These are phyloP conservation scores for Leccinum broughii DNA, from an alignment of 768 basidiomycete genomes.

Conservation along the genomic window DNA sequence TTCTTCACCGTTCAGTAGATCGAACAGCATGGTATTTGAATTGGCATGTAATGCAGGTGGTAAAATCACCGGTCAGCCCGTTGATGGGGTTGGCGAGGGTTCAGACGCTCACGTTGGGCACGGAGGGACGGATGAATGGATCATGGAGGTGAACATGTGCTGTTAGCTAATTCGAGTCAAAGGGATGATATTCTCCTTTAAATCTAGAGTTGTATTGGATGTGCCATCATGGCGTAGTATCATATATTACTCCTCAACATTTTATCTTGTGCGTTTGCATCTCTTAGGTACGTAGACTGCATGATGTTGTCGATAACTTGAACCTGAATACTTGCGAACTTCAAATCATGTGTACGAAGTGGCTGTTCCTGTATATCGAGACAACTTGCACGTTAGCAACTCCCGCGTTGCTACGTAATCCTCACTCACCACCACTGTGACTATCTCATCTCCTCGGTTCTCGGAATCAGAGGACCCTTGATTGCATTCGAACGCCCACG, in stretches of 20 bases:
- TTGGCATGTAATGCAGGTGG: slow-evolving; percentile 7
- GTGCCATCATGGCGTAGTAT: too few relatives aligned
- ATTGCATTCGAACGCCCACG: not conserved
- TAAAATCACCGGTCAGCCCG: slow-evolving; percentile 6
- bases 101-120: not conserved
- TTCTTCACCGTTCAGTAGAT: not conserved
- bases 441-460: not conserved
- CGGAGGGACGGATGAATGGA: not conserved
- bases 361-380: too few relatives aligned
- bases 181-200: too few relatives aligned
- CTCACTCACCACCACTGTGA: not conserved
- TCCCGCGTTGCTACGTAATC: not conserved
- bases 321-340: too few relatives aligned
- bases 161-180: too few relatives aligned
- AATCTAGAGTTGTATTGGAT: too few relatives aligned
- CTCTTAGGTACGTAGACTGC: too few relatives aligned
- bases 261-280: too few relatives aligned
- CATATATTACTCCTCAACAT: too few relatives aligned
- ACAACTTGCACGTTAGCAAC: not conserved
- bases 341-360: too few relatives aligned
- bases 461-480: not conserved
- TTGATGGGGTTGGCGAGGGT: not conserved
- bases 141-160: not conserved
- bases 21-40: slow-evolving; percentile 14
- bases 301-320: too few relatives aligned